These are phyloP conservation scores for Coffea canephora DNA, from an alignment of 257 asterid species.

Conservation along the genomic window DNA sequence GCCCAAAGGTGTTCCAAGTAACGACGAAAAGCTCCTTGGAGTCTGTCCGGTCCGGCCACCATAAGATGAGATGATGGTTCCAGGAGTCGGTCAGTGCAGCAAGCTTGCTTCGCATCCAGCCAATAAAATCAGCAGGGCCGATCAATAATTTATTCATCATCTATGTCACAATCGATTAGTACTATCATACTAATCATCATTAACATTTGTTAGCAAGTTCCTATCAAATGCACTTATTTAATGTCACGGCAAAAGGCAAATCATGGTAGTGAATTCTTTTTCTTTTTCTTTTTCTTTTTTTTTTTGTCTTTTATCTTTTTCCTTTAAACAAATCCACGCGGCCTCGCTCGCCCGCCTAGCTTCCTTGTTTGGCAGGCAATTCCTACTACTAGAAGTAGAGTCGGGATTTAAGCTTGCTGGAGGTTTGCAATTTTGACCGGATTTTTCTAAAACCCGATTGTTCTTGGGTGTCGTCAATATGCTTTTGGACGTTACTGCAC, in stretches of 20 bases:
- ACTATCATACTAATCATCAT: not conserved
- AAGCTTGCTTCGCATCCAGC: not conserved
- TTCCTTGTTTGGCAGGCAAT: not conserved
- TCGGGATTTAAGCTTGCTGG: no score
- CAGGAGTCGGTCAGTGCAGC: not conserved
- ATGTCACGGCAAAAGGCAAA: not conserved
- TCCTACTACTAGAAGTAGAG: no score
- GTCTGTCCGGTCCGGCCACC: not conserved
- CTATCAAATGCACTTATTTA: not conserved
- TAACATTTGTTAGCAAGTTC: conserved; percentile 4
- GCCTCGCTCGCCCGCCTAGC: not conserved
- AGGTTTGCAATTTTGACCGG: not conserved
- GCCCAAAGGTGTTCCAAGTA: not conserved
- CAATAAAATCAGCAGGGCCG: conserved; percentile 1
- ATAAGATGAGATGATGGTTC: not conserved
- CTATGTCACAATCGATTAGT: not conserved
- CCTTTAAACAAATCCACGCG: not conserved
- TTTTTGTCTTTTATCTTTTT: no score
- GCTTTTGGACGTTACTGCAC: not conserved
- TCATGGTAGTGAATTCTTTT: not conserved
- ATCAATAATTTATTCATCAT: not conserved
- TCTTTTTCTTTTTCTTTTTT: no score
- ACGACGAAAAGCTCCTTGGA: conserved; percentile 5
- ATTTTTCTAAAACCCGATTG: not conserved
- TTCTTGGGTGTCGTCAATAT: not conserved